phyloP scores from a whole-genome alignment of 371 early-diverging fungal genomes.

The Thermomucor indicae-seudaticae region DNA sequence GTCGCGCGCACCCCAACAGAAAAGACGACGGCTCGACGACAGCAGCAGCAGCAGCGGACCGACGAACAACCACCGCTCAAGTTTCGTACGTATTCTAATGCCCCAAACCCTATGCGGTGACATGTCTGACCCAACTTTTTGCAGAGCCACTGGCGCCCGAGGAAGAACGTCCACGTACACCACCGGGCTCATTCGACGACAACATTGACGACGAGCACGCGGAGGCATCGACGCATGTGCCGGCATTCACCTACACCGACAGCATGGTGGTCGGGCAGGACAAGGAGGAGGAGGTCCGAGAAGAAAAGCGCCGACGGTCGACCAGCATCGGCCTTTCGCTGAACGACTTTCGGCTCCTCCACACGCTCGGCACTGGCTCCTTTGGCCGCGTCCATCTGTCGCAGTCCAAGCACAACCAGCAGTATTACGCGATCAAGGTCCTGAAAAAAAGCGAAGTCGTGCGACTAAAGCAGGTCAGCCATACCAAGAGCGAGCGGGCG shows the following conservation, averaged over 20 bases:
- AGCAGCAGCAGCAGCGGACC: no score
- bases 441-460: conserved; percentile 90
- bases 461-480: conserved; percentile 91
- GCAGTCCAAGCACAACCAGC: conserved; percentile 76
- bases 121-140: no score
- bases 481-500: conserved; percentile 85
- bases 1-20: no score
- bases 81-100: not conserved
- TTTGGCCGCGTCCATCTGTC: conserved; percentile 96
- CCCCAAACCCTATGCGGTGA: no score
- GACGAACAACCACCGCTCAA: no score
- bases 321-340: conserved; percentile 28
- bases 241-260: conserved; percentile 1
- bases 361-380: conserved; percentile 96
- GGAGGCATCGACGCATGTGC: conserved; percentile 10
- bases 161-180: conserved; percentile 1
- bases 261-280: not conserved
- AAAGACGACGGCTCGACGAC: no score
- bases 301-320: not conserved
- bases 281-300: not conserved
- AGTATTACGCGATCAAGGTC: conserved; percentile 91
- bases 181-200: not conserved
- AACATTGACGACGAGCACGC: conserved; percentile 1
- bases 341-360: conserved; percentile 62
- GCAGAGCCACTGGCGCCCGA: conserved; percentile 4